Evolutionary conservation across 2,329 filamentous ascomycete genomes (phyloP).

Genomic region (Thermoascus crustaceus): DNA sequence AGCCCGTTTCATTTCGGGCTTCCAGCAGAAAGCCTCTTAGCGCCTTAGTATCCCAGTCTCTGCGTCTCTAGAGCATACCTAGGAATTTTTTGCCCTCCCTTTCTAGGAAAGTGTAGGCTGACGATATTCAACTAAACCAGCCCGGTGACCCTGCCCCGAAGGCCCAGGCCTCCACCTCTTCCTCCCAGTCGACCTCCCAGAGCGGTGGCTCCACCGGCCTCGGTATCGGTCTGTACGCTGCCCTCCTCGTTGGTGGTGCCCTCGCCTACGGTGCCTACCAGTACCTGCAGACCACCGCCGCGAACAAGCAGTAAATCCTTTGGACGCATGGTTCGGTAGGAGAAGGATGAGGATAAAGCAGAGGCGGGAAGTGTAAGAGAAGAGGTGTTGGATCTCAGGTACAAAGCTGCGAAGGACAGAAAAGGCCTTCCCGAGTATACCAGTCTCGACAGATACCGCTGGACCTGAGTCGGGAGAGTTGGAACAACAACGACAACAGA

Average conservation of each 20-base stretch:
- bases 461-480: no score
- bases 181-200: constrained; percentile 31
- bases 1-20: no score
- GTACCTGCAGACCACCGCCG: constrained; percentile 55
- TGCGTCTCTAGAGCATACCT: no score
- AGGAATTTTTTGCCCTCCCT: no score
- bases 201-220: constrained; percentile 37
- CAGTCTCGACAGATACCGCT: no score
- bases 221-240: constrained; percentile 71
- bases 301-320: constrained; percentile 18
- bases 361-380: background rate
- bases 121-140: constrained; percentile 25
- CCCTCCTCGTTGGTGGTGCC: constrained; percentile 69
- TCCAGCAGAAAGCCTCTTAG: no score
- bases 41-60: no score
- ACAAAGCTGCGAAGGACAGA: no score
- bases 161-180: constrained; percentile 42
- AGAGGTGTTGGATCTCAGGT: no score
- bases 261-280: constrained; percentile 76
- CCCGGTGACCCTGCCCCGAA: constrained; percentile 71
- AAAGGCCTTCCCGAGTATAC: no score
- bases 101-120: constrained; percentile 2
- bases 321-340: background rate
- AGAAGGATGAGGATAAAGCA: background rate
- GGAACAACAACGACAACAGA: no score